Evolutionary conservation across 2,329 filamentous ascomycete genomes (phyloP).

Genomic region (Aurifilum marmelostoma): DNA sequence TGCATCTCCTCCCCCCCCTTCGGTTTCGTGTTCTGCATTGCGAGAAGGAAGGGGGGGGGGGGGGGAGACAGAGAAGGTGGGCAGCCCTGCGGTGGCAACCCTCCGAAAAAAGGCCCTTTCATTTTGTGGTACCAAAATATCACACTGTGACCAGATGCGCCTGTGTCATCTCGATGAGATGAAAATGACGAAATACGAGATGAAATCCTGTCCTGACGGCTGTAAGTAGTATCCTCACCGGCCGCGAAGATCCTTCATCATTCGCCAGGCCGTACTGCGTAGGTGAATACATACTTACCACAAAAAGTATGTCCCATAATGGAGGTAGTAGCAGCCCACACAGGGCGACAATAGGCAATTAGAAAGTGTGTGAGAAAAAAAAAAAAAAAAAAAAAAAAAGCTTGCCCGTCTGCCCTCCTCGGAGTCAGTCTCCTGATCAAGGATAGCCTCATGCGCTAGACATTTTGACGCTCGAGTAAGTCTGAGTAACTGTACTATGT

Average conservation of each 20-base stretch:
- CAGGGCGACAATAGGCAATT: not conserved
- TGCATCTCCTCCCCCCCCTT: not conserved
- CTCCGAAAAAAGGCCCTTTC: not conserved
- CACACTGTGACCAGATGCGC: not conserved
- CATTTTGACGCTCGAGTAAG: not conserved
- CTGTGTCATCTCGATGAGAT: constrained; percentile 16
- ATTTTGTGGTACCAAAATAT: not conserved
- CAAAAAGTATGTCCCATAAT: not conserved
- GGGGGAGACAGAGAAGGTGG: not conserved
- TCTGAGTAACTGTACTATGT: not conserved
- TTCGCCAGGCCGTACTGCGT: not conserved
- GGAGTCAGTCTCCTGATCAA: constrained; percentile 22
- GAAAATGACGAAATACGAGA: constrained; percentile 22
- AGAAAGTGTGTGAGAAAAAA: constrained; percentile 2
- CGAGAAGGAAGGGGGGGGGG: too few relatives aligned
- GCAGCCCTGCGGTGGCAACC: not conserved
- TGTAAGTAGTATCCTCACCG: constrained; percentile 1
- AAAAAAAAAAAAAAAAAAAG: not conserved
- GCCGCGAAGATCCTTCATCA: not conserved
- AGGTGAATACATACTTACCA: not conserved
- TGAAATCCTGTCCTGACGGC: not conserved
- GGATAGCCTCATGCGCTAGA: constrained; percentile 19
- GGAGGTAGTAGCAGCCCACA: not conserved
- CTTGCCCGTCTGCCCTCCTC: constrained; percentile 13
- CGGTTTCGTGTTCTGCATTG: not conserved